Evolutionary conservation across 2,329 filamentous ascomycete species (phyloP).

Genomic region (Cordyceps pruinosa): DNA sequence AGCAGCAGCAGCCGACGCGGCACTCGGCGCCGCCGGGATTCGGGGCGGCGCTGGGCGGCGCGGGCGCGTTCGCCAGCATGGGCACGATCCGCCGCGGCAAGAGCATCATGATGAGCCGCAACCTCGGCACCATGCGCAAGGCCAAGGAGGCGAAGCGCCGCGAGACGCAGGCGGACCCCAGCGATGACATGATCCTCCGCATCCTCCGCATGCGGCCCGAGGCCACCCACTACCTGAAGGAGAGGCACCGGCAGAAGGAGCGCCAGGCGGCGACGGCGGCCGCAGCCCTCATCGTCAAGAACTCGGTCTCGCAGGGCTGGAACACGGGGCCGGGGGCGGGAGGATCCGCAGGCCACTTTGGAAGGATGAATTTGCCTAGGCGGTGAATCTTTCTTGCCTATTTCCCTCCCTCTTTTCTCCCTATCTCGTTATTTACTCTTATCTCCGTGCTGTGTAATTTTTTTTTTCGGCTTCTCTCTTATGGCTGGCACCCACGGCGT

Average conservation of each 20-base stretch:
- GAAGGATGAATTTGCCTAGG: slow-evolving; percentile 39
- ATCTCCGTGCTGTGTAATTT: background rate
- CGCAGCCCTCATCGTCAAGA: slow-evolving; percentile 88
- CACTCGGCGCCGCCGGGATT: slow-evolving; percentile 57
- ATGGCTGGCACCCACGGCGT: too few relatives aligned
- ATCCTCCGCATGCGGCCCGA: slow-evolving; percentile 94
- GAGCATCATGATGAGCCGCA: slow-evolving; percentile 90
- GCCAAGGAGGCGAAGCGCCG: slow-evolving; percentile 94
- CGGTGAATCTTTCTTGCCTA: slow-evolving; percentile 28
- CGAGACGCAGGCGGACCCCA: slow-evolving; percentile 92
- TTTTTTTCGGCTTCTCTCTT: background rate
- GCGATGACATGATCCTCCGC: slow-evolving; percentile 94
- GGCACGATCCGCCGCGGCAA: slow-evolving; percentile 59
- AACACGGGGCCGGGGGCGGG: slow-evolving; percentile 31
- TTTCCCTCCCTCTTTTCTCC: background rate
- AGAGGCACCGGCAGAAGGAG: slow-evolving; percentile 89
- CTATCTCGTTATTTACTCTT: background rate
- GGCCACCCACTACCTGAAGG: slow-evolving; percentile 78
- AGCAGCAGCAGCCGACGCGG: slow-evolving; percentile 47
- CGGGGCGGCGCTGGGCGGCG: slow-evolving; percentile 28
- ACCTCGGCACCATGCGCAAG: slow-evolving; percentile 91
- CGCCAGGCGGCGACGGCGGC: slow-evolving; percentile 82
- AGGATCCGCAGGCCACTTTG: slow-evolving; percentile 32
- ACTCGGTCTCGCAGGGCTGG: slow-evolving; percentile 65
- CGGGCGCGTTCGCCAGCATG: slow-evolving; percentile 54